A percentile compares a stretch with the other conserved stretches of the same genome.
Evolutionary conservation across 306 rosid species (phyloP).

Genomic region (Fagus sylvatica): DNA sequence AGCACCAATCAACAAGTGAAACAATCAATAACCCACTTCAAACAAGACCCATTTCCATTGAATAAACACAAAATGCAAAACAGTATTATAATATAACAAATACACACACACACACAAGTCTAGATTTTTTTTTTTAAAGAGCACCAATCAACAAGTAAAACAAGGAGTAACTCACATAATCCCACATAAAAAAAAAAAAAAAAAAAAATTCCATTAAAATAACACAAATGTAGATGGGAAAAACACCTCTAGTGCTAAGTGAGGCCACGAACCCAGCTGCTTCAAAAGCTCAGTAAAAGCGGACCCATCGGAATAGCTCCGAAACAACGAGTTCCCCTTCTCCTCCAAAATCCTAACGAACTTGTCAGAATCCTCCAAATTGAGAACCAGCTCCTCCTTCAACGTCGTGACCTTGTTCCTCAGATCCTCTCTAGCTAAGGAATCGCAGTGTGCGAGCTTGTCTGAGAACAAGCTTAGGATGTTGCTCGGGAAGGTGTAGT

Average conservation of each 20-base stretch:
- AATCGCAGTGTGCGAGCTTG: background rate
- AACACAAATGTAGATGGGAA: background rate
- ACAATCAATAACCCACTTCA: background rate
- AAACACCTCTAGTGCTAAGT: conserved; percentile 53
- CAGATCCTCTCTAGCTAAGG: conserved; percentile 12
- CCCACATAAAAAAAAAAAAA: background rate
- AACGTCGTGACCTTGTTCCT: conserved; percentile 19
- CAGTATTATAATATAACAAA: background rate
- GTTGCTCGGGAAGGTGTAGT: background rate
- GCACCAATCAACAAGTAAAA: too few species aligned
- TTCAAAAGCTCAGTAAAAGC: conserved; percentile 46
- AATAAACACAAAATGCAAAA: background rate
- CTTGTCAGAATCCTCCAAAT: conserved; percentile 26
- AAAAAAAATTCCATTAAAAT: background rate
- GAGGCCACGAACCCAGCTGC: conserved; percentile 52
- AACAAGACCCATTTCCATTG: background rate
- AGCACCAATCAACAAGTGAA: background rate
- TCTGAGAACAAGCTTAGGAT: conserved; percentile 33
- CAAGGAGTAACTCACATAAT: conserved; percentile 1
- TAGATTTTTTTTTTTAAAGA: too few species aligned
- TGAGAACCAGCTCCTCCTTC: conserved; percentile 34
- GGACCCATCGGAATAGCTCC: conserved; percentile 17
- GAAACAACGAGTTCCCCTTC: conserved; percentile 22
- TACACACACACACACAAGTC: too few species aligned
- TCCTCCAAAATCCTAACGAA: conserved; percentile 39